Conservation (phyloP, 2,329 filamentous ascomycete species). For the Nigrospora sphaerica region DNA sequence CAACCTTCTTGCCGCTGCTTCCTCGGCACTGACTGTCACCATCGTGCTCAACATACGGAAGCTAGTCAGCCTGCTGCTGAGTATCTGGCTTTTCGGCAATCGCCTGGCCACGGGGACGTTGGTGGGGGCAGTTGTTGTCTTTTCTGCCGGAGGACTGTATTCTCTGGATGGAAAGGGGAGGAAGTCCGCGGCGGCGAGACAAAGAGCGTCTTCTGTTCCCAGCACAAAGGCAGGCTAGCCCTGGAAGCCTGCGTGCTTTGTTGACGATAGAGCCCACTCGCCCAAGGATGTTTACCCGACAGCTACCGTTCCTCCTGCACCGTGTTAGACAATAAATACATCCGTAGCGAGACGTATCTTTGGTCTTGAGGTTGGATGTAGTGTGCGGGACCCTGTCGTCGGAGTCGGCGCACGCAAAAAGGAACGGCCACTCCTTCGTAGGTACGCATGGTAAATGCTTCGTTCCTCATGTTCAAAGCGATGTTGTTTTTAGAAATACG, state of each 20-base stretch:
- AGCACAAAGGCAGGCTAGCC: constrained; percentile 5
- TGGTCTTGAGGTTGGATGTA: too few species aligned
- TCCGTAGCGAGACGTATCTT: too few species aligned
- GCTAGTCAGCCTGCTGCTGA: constrained; percentile 81
- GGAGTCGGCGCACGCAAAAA: too few species aligned
- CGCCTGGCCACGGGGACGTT: constrained; percentile 68
- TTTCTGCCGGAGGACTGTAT: constrained; percentile 85
- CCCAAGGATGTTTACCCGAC: too few species aligned
- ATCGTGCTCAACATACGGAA: constrained; percentile 96
- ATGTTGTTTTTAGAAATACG: too few species aligned
- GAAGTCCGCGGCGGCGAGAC: constrained; percentile 15
- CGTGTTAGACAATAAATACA: too few species aligned
- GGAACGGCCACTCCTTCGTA: too few species aligned
- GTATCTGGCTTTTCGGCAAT: constrained; percentile 93
- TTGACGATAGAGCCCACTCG: not conserved
- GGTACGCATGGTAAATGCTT: too few species aligned
- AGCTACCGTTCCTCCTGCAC: too few species aligned
- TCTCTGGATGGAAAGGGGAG: constrained; percentile 59
- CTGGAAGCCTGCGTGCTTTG: not conserved
- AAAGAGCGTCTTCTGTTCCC: constrained; percentile 5
- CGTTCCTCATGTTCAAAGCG: too few species aligned
- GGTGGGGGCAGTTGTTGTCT: constrained; percentile 77
- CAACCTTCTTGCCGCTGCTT: constrained; percentile 82
- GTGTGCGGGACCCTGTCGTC: too few species aligned
- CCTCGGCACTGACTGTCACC: constrained; percentile 88